These are phyloP conservation scores for Neurospora crassa DNA, from an alignment of 2,329 filamentous ascomycete species.

Conservation along the genomic window DNA sequence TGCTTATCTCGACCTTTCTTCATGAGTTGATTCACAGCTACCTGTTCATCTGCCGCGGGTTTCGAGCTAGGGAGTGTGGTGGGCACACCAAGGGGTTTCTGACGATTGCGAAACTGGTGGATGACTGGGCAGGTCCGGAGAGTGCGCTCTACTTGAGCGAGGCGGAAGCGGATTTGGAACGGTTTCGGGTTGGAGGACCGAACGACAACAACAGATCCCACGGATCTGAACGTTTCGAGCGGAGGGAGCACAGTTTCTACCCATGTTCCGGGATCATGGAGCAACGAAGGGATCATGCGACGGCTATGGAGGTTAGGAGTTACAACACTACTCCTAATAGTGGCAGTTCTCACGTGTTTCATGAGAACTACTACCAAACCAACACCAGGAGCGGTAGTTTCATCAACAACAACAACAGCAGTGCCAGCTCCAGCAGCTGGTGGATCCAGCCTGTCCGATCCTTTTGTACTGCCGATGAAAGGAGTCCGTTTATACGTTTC, in stretches of 20 bases:
- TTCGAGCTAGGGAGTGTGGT: conserved; percentile 42
- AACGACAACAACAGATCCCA: not conserved
- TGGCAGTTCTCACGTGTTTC: not conserved
- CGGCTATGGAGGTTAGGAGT: not conserved
- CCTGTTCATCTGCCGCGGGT: conserved; percentile 52
- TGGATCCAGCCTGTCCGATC: not conserved
- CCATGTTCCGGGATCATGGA: conserved; percentile 14
- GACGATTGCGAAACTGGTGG: conserved; percentile 49
- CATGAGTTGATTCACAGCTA: conserved; percentile 61
- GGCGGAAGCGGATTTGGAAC: conserved; percentile 51
- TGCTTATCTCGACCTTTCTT: conserved; percentile 55
- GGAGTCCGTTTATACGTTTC: not conserved
- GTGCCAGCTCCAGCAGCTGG: not conserved
- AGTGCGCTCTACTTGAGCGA: conserved; percentile 44
- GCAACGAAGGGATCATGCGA: conserved; percentile 5
- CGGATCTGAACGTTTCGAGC: not conserved
- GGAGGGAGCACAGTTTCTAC: conserved; percentile 7
- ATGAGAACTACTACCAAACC: not conserved
- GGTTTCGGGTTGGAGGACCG: conserved; percentile 31
- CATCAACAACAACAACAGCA: not conserved
- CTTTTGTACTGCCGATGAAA: not conserved
- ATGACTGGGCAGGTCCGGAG: conserved; percentile 47
- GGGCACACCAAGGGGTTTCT: conserved; percentile 53
- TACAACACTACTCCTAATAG: not conserved
- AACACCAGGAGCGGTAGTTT: not conserved